Conservation (phyloP, 306 rosid genomes). For the Aeschynomene evenia region DNA sequence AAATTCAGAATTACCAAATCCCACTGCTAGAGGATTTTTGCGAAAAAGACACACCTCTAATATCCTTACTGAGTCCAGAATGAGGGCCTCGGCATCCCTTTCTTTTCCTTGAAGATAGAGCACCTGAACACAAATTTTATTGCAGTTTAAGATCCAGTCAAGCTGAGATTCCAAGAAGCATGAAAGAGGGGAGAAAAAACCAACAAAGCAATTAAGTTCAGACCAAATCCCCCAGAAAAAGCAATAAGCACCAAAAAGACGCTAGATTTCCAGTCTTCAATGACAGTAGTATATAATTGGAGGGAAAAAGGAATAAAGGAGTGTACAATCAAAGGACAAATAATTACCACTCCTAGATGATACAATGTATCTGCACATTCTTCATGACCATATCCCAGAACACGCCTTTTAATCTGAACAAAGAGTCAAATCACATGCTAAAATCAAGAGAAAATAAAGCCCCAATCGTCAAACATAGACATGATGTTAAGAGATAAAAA, state of each 20-base stretch:
- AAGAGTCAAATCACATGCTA: constrained; percentile 8
- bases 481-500: constrained; percentile 6
- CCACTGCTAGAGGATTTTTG: not conserved
- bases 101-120: constrained; percentile 76
- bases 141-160: constrained; percentile 24
- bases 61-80: constrained; percentile 74
- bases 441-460: constrained; percentile 19
- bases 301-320: not conserved
- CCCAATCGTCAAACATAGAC: constrained; percentile 4
- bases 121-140: constrained; percentile 51
- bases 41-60: constrained; percentile 61
- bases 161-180: not conserved
- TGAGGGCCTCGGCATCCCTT: constrained; percentile 64
- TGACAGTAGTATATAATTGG: constrained; percentile 18
- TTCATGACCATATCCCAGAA: constrained; percentile 72
- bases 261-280: not conserved
- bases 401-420: constrained; percentile 73
- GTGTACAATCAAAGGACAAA: constrained; percentile 23
- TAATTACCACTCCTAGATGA: constrained; percentile 81
- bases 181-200: not conserved
- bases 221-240: constrained; percentile 16
- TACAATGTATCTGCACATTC: constrained; percentile 87
- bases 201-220: constrained; percentile 4
- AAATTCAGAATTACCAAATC: constrained; percentile 19
- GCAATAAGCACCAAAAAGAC: not conserved